Evolutionary conservation across 768 basidiomycete genomes (phyloP).

Genomic region (Calocybe gangraenosa): DNA sequence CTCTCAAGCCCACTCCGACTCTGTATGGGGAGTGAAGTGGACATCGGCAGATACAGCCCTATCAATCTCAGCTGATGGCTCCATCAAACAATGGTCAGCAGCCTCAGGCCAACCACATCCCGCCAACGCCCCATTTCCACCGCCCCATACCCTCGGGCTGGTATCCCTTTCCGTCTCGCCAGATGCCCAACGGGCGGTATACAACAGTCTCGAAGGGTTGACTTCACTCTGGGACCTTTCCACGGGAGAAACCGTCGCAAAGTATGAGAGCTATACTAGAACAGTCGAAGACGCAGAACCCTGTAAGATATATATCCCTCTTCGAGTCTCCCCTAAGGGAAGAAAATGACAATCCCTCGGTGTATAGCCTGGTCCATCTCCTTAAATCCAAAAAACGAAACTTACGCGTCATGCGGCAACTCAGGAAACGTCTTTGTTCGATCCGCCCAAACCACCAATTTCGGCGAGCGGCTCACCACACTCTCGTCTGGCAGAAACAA

Average conservation of each 20-base stretch:
- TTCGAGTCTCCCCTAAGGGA: no score
- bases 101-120: conserved; percentile 58
- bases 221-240: conserved; percentile 72
- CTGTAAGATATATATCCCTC: conserved; percentile 64
- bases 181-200: conserved; percentile 62
- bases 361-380: conserved; percentile 78
- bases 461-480: conserved; percentile 58
- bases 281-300: conserved; percentile 59
- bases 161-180: conserved; percentile 73
- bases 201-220: conserved; percentile 82
- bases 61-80: conserved; percentile 76
- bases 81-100: conserved; percentile 69
- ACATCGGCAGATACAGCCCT: conserved; percentile 59
- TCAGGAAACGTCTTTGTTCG: conserved; percentile 70
- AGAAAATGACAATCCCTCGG: no score
- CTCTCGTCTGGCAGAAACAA: conserved; percentile 67
- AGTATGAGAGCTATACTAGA: conserved; percentile 69
- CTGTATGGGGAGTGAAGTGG: conserved; percentile 78
- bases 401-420: conserved; percentile 70
- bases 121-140: conserved; percentile 44
- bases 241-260: conserved; percentile 55
- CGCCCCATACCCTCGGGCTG: conserved; percentile 81
- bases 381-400: conserved; percentile 67
- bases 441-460: conserved; percentile 62
- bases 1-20: conserved; percentile 66